A percentile compares a stretch with the other conserved stretches of the same genome.
These are phyloP conservation scores for Otatea glauca DNA, from an alignment of 176 grass and related monocot genomes.

Conservation along the genomic window DNA sequence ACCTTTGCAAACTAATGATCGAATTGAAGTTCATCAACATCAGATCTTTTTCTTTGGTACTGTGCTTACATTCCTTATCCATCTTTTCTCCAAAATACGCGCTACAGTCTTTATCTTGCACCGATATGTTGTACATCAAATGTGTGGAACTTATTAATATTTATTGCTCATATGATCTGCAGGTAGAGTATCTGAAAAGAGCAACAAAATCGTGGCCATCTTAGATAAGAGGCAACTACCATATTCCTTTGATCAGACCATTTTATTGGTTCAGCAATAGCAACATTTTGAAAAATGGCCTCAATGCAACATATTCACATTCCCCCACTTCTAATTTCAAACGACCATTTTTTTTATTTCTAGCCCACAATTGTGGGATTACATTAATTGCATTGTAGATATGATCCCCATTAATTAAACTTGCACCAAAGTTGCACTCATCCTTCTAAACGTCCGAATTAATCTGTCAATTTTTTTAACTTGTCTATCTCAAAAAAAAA, in stretches of 20 bases:
- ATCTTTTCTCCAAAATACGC: background rate
- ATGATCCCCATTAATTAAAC: too few species aligned
- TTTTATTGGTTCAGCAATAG: background rate
- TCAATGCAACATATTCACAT: background rate
- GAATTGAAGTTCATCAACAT: background rate
- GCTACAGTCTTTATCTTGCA: background rate
- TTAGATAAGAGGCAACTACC: background rate
- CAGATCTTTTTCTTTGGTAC: conserved; percentile 27
- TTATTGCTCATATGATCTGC: conserved; percentile 20
- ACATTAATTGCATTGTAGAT: background rate
- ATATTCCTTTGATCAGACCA: background rate
- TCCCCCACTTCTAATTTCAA: background rate
- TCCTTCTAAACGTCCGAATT: background rate
- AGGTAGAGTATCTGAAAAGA: conserved; percentile 27
- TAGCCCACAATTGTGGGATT: background rate
- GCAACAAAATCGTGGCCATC: conserved; percentile 7
- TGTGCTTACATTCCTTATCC: background rate
- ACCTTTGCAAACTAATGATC: background rate
- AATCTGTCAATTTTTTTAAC: background rate
- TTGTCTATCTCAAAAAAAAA: too few species aligned
- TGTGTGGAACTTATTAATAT: conserved; percentile 2
- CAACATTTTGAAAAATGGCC: background rate
- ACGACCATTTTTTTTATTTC: background rate
- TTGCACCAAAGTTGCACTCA: too few species aligned
- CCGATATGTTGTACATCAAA: conserved; percentile 11